phyloP scores from a whole-genome alignment of 192 early-diverging fungal species.

The Coemansia sp. region DNA sequence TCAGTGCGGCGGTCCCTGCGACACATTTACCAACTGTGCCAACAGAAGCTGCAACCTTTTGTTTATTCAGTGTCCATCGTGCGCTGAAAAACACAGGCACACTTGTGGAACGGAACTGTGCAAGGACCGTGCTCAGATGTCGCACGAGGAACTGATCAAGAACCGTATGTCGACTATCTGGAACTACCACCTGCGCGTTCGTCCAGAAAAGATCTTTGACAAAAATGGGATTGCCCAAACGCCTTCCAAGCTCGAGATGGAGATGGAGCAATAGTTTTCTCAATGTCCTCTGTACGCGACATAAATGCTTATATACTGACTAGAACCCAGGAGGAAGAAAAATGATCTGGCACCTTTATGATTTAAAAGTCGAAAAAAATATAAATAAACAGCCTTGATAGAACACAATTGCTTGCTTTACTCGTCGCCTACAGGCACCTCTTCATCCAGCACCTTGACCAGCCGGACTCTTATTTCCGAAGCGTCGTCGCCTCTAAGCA shows the following conservation, averaged over 20 bases:
- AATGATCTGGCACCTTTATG: no score
- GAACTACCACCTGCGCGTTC: conserved; percentile 39
- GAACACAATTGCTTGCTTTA: conserved; percentile 28
- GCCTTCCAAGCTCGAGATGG: neutral
- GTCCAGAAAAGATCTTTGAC: conserved; percentile 44
- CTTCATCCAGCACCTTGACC: conserved; percentile 87
- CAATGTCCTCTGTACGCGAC: no score
- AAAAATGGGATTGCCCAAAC: conserved; percentile 29
- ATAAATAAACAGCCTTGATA: conserved; percentile 4
- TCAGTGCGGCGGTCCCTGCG: conserved; percentile 66
- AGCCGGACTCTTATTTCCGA: conserved; percentile 94
- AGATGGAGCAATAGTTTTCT: no score
- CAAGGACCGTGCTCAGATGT: conserved; percentile 36
- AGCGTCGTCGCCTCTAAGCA: conserved; percentile 78
- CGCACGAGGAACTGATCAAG: conserved; percentile 40
- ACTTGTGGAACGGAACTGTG: conserved; percentile 48
- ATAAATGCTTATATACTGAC: no score
- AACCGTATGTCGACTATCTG: conserved; percentile 37
- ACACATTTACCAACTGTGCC: conserved; percentile 68
- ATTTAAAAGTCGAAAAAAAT: neutral
- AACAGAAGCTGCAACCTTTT: conserved; percentile 72
- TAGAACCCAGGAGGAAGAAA: no score
- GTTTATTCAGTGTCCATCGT: conserved; percentile 66
- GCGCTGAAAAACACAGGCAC: conserved; percentile 39
- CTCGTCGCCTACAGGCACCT: conserved; percentile 90